Conservation (phyloP, 768 basidiomycete species). For the Mrakia frigida region DNA sequence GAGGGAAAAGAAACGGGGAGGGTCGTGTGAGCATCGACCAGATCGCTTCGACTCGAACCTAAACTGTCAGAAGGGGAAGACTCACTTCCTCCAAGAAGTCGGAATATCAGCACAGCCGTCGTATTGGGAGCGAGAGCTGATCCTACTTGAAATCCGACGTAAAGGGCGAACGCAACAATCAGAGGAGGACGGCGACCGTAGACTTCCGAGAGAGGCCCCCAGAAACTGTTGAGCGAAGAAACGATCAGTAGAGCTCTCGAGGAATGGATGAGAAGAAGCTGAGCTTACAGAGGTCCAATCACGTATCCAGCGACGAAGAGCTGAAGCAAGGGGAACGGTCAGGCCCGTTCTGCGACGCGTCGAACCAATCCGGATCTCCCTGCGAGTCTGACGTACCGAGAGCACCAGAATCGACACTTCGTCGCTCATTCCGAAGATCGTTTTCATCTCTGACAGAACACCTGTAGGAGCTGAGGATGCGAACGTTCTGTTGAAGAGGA, state of each 20-base stretch:
- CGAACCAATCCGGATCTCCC: background rate
- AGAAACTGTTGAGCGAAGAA: slow-evolving; percentile 40
- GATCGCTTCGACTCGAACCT: slow-evolving; percentile 43
- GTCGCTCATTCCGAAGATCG: slow-evolving; percentile 20
- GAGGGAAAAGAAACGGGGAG: slow-evolving; percentile 42
- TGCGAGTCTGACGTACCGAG: slow-evolving; percentile 24
- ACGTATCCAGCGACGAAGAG: slow-evolving; percentile 34
- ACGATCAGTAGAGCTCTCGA: slow-evolving; percentile 46
- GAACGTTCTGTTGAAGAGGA: slow-evolving; percentile 24
- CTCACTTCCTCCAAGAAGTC: slow-evolving; percentile 42
- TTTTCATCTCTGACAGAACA: slow-evolving; percentile 20
- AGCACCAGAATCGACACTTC: slow-evolving; percentile 24
- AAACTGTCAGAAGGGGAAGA: too few species aligned
- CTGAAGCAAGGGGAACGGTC: background rate
- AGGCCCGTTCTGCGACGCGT: background rate
- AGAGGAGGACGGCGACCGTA: slow-evolving; percentile 47
- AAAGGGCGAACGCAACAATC: slow-evolving; percentile 42
- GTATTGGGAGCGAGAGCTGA: slow-evolving; percentile 46
- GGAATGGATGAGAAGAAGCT: slow-evolving; percentile 37
- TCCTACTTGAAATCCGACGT: slow-evolving; percentile 45
- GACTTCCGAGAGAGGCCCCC: slow-evolving; percentile 35
- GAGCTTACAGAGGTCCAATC: slow-evolving; percentile 42
- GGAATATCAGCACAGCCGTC: slow-evolving; percentile 45
- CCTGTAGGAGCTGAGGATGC: slow-evolving; percentile 34
- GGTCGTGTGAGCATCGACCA: slow-evolving; percentile 45